phyloP scores from a whole-genome alignment of 169 alveolate species.

The Sarcocystis neurona region DNA sequence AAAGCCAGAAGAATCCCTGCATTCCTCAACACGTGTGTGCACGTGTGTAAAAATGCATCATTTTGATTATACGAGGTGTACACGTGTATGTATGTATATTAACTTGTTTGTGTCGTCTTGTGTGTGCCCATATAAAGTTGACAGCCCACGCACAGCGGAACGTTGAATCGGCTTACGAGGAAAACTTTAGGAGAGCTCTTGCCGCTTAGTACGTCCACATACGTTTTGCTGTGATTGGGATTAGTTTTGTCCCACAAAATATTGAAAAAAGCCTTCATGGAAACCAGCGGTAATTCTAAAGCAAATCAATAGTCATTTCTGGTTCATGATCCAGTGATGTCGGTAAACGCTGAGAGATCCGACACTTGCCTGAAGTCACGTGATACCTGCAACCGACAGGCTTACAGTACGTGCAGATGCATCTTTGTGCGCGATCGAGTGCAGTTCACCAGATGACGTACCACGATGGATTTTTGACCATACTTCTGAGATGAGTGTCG shows the following conservation, averaged over 20 bases:
- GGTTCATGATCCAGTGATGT: no score
- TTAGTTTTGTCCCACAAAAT: conserved; percentile 42
- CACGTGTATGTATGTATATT: neutral
- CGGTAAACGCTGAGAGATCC: no score
- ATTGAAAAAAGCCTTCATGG: conserved; percentile 42
- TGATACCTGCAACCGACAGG: conserved; percentile 41
- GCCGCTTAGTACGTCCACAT: conserved; percentile 52
- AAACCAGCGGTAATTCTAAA: conserved; percentile 15
- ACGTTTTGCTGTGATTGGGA: conserved; percentile 28
- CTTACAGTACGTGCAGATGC: neutral
- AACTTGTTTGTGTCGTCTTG: neutral
- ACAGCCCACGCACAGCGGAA: neutral
- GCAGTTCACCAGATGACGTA: neutral
- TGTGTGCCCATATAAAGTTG: no score
- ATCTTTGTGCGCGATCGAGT: neutral
- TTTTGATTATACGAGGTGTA: no score
- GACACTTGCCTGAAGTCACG: neutral
- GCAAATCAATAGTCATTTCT: no score
- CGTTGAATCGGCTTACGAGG: neutral
- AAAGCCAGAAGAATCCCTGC: no score
- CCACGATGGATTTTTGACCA: conserved; percentile 59
- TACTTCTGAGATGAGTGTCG: conserved; percentile 44
- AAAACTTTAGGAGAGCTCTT: conserved; percentile 44
- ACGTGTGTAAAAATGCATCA: no score
- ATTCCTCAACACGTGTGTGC: no score